These are phyloP conservation scores for Opeltia flavorubescens DNA, from an alignment of 495 filamentous ascomycete genomes.

Conservation along the genomic window DNA sequence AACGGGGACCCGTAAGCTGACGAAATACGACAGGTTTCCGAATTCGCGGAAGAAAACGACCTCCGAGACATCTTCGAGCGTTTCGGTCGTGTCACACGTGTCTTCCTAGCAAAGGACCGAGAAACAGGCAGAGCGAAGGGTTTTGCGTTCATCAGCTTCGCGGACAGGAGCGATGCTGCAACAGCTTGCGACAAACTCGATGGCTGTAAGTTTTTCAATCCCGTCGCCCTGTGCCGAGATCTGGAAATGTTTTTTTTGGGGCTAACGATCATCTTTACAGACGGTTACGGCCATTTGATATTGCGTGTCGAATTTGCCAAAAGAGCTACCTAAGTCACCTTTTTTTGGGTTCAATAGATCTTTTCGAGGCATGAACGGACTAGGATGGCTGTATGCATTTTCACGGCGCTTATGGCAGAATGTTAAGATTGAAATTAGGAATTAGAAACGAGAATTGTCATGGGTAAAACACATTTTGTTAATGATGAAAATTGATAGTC, in stretches of 20 bases:
- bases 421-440: no score
- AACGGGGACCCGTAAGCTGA: no score
- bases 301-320: slow-evolving; percentile 86
- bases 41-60: slow-evolving; percentile 91
- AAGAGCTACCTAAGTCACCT: slow-evolving; percentile 49
- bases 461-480: no score
- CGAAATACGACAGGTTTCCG: slow-evolving; percentile 54
- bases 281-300: slow-evolving; percentile 83
- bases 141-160: slow-evolving; percentile 95
- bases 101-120: slow-evolving; percentile 93
- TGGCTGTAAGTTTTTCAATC: slow-evolving; percentile 51
- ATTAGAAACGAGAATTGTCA: no score
- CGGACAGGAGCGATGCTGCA: slow-evolving; percentile 73
- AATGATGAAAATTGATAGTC: no score
- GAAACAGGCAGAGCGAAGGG: slow-evolving; percentile 92
- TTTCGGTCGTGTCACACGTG: slow-evolving; percentile 88
- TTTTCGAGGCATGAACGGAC: no score
- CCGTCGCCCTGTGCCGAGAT: neutral
- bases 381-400: neutral
- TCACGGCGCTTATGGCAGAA: no score
- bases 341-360: no score
- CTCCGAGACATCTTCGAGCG: slow-evolving; percentile 95
- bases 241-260: no score
- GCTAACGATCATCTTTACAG: slow-evolving; percentile 20
- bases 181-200: slow-evolving; percentile 96